Percentiles rank a stretch among this genome's conserved stretches.
Evolutionary conservation across 306 rosid species (phyloP).

Genomic region (Ormosia semicastrata): DNA sequence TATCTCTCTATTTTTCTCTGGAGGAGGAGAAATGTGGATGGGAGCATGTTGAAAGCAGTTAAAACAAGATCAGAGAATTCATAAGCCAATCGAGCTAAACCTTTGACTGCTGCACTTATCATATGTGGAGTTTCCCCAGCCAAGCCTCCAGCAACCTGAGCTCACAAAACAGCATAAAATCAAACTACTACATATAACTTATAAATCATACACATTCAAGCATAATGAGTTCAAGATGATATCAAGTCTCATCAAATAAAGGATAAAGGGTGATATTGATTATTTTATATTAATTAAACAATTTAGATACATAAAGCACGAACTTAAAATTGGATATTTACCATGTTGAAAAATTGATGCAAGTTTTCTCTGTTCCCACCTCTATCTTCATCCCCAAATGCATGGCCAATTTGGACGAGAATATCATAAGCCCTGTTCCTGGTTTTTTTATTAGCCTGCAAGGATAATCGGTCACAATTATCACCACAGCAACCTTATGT

Average conservation of each 20-base stretch:
- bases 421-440: slow-evolving; percentile 93
- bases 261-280: not conserved
- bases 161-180: slow-evolving; percentile 16
- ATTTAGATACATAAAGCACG: not conserved
- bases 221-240: not conserved
- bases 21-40: slow-evolving; percentile 60
- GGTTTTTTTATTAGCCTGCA: slow-evolving; percentile 87
- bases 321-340: slow-evolving; percentile 27
- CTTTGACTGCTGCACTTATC: slow-evolving; percentile 92
- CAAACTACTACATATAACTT: not conserved
- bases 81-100: slow-evolving; percentile 93
- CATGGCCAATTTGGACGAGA: slow-evolving; percentile 87
- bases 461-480: slow-evolving; percentile 21
- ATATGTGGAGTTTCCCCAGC: slow-evolving; percentile 86
- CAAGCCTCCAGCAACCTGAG: slow-evolving; percentile 76
- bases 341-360: slow-evolving; percentile 61
- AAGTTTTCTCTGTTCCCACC: slow-evolving; percentile 72
- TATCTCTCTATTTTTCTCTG: slow-evolving; percentile 75
- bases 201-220: not conserved
- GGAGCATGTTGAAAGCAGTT: slow-evolving; percentile 63
- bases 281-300: not conserved
- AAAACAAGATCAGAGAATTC: slow-evolving; percentile 90
- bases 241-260: slow-evolving; percentile 11
- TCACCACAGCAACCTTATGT: slow-evolving; percentile 16
- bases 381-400: slow-evolving; percentile 72